These are phyloP conservation scores for Lepidium didymum DNA, from an alignment of 345 rosid species.

Conservation along the genomic window DNA sequence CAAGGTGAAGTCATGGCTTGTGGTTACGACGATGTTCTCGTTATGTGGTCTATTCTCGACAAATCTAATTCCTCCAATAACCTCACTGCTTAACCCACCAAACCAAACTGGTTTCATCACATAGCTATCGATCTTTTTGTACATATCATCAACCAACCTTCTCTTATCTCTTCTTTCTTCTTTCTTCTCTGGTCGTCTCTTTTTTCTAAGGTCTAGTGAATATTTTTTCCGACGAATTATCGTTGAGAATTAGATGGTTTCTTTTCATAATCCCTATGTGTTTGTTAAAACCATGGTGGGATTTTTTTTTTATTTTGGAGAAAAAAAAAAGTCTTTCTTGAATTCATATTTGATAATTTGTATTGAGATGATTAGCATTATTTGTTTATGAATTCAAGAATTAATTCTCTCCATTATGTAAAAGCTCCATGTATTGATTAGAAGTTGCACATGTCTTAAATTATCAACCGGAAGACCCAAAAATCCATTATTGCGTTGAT, in stretches of 20 bases:
- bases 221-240: constrained; percentile 15
- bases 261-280: constrained; percentile 31
- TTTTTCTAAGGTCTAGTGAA: constrained; percentile 13
- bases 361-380: constrained; percentile 1
- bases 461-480: constrained; percentile 2
- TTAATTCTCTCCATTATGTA: constrained; percentile 21
- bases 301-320: constrained; percentile 19
- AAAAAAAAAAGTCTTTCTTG: background rate
- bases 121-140: no score
- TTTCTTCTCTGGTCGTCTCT: background rate
- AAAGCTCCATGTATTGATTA: constrained; percentile 11
- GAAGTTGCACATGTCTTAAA: constrained; percentile 21
- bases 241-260: constrained; percentile 14
- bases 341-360: constrained; percentile 6
- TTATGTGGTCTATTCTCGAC: constrained; percentile 97
- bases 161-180: background rate
- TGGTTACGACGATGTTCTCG: constrained; percentile 82
- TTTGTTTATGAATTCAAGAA: constrained; percentile 2
- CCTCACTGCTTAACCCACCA: constrained; percentile 33
- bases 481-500: constrained; percentile 4
- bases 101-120: no score
- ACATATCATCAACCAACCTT: background rate
- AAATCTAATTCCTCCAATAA: constrained; percentile 59
- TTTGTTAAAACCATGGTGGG: constrained; percentile 19
- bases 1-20: constrained; percentile 95